phyloP scores from a whole-genome alignment of 441 rosid species.

The Croton laevigatus region DNA sequence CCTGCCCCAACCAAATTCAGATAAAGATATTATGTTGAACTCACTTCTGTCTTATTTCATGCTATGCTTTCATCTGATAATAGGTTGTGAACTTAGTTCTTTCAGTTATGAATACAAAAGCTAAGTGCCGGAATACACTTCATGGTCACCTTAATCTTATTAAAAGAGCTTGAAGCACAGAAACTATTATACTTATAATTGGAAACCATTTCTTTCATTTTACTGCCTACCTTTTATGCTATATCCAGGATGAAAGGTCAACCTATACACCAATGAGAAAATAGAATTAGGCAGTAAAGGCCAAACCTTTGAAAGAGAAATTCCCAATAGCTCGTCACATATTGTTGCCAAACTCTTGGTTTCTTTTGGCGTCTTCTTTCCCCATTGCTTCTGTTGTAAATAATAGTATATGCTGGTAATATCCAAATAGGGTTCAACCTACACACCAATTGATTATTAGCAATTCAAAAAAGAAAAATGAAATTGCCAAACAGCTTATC shows the following conservation, averaged over 20 bases:
- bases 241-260: neutral
- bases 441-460: conserved; percentile 26
- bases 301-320: conserved; percentile 77
- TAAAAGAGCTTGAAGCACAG: too few species aligned
- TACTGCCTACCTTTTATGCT: neutral
- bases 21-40: neutral
- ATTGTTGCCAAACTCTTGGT: conserved; percentile 71
- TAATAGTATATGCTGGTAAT: conserved; percentile 47
- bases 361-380: conserved; percentile 58
- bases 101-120: too few species aligned
- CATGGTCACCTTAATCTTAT: too few species aligned
- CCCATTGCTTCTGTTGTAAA: conserved; percentile 55
- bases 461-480: conserved; percentile 2
- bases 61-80: too few species aligned
- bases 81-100: too few species aligned
- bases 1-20: neutral
- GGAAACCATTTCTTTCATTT: too few species aligned
- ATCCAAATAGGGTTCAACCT: conserved; percentile 84
- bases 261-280: neutral
- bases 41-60: too few species aligned
- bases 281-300: neutral
- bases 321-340: conserved; percentile 61
- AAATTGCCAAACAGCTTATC: neutral
- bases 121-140: too few species aligned
- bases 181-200: too few species aligned